Base-by-base conservation (phyloP, 257 asterid genomes). In the Lavandula angustifolia region DNA sequence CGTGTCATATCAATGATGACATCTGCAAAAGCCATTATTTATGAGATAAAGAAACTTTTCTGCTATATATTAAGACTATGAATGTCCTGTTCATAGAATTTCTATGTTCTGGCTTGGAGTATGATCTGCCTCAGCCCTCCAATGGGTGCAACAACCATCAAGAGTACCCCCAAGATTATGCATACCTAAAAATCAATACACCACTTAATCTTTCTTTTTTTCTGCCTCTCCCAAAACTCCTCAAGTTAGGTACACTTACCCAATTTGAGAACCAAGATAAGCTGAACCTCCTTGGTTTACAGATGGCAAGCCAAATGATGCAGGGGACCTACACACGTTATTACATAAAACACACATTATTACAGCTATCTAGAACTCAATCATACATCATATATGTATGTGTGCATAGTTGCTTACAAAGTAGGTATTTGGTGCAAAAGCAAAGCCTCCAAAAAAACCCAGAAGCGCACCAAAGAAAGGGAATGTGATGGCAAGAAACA, bases 391-490 rank as follows among this genome's bases (percentile, higher is more conserved):
- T 9, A 40, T 12, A 9, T 2, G 9, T 4, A 31, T 27, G 3
- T 31, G 17, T 22, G 27, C 27, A 22, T 4, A 16, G 5, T 17
- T n/a, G 61, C 95, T 84, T 81, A 86, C 90, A 18, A 77, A 88
- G 79, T 88, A 88, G 33, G 96, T 82, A 17, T 95, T 88, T 17
- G 96, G 96, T 3, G 92, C 88, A 41, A 86, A 86, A 46, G 87
- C 96, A 60, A 88, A 86, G 13, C 95, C 95, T 62, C 96, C 96
- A 1, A 86, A 86, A 67, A 86, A 86, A 60, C 85, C 92, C 5
- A 88, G 84, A 60, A 88, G 90, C 6, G 88, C 88, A 0, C 85
- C 79, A 2, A 88, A 86, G 88, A 86, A 88, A 44, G 96, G 96
- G 82, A 86, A 82, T 9, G 87, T 78, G 40, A 88, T 81, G 49